Evolutionary conservation across 176 grass and related monocot species (phyloP), one percentile per base, ranked within the genome.

Genomic region (Paspalum notatum): DNA sequence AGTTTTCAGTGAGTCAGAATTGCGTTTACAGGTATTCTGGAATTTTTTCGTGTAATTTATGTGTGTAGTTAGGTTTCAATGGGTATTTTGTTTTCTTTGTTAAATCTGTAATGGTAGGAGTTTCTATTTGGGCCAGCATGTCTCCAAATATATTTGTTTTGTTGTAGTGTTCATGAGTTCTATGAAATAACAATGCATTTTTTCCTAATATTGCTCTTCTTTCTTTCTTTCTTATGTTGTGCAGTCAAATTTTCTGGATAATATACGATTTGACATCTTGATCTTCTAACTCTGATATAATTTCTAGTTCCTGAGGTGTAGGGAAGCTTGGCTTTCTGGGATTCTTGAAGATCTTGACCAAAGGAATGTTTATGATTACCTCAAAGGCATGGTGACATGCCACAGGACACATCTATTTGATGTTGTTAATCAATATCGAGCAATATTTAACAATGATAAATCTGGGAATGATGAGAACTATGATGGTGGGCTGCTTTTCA

Each of bases 361-460:
- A 79, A 88, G 92, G 59, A 99, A 93, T 83, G 90, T 84, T 45
- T 99, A 99, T 70, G 97, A 95, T 15, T 96, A 93, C 68, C 83
- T 99, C 27, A 93, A 90, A 89, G 97, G 86, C 60, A 99, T 95
- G 88, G 93, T 99, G 38, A 62, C 64, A 71, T 95, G 87, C 91
- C 93, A 99, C 57, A 90, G 93, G 61, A 91, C 49, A 16, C 85
- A 99, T 87, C 82, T 99, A 59, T 99, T 99, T 83, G 97, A 99
- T 91, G 82, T 99, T 84, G 97, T 99, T 74, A 99, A 94, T 78
- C 97, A 99, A 81, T 96, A 99, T 63, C 83, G 97, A 39, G 92
- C 97, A 7, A 99, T 99, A 81, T 99, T 99, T 84, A 99, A 89
- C 85, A 99, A 99, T 88, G 93, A 95, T 85, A 96, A 93, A 82